phyloP scores from a whole-genome alignment of 257 asterid genomes.

The Forsythia suspensa region DNA sequence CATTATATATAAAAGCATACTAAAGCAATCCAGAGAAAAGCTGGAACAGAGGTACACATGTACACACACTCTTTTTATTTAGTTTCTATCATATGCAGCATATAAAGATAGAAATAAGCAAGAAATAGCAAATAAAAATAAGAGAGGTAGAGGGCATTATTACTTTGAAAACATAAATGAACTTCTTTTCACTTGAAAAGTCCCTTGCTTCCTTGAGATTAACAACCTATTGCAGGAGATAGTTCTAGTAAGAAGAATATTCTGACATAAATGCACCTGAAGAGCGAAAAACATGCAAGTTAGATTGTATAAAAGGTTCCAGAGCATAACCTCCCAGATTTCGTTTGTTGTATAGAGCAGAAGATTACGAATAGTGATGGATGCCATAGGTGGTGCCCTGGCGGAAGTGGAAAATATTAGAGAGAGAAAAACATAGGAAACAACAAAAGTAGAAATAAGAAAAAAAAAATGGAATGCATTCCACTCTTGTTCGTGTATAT shows the following conservation, averaged over 20 bases:
- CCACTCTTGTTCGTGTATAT: not conserved
- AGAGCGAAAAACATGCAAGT: conserved; percentile 17
- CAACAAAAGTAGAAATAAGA: conserved; percentile 5
- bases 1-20: not conserved
- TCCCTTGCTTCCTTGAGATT: conserved; percentile 97
- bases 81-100: conserved; percentile 8
- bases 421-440: conserved; percentile 19
- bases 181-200: conserved; percentile 85
- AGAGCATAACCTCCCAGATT: conserved; percentile 79
- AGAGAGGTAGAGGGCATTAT: conserved; percentile 11
- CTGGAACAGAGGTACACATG: not conserved
- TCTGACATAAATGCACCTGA: conserved; percentile 23
- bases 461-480: conserved; percentile 16
- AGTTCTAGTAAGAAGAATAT: conserved; percentile 20
- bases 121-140: conserved; percentile 16
- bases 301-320: conserved; percentile 14
- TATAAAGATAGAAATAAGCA: conserved; percentile 18
- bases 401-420: conserved; percentile 28
- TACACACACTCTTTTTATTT: conserved; percentile 1
- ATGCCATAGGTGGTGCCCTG: conserved; percentile 99
- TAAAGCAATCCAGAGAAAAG: not conserved
- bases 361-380: conserved; percentile 92
- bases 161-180: conserved; percentile 95
- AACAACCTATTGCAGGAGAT: conserved; percentile 65
- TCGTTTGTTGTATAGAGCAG: conserved; percentile 88